Conservation (phyloP, 129 eudicot genomes). For the Dittrichia graveolens region DNA sequence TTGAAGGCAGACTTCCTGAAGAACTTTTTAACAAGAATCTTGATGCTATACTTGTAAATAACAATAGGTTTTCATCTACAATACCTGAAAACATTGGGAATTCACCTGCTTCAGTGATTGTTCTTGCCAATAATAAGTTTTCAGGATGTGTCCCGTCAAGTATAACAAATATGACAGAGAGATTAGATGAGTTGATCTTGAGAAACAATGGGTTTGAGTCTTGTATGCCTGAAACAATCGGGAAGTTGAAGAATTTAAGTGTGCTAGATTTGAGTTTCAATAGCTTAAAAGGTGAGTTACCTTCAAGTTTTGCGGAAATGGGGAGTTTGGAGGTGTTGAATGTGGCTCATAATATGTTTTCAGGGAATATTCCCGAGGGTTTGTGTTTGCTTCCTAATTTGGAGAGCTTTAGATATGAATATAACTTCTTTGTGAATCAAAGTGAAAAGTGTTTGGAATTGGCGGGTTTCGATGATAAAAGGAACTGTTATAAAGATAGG, state of each 20-base stretch:
- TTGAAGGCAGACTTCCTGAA: constrained; percentile 65
- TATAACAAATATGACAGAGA: constrained; percentile 53
- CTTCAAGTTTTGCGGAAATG: constrained; percentile 48
- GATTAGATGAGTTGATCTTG: constrained; percentile 50
- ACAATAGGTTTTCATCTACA: constrained; percentile 50
- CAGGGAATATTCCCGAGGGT: constrained; percentile 43
- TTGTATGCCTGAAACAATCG: constrained; percentile 59
- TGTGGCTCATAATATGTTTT: constrained; percentile 55
- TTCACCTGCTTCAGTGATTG: constrained; percentile 65
- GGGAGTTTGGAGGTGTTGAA: constrained; percentile 42
- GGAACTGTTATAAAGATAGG: constrained; percentile 53
- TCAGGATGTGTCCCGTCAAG: constrained; percentile 67
- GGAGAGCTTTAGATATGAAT: constrained; percentile 41
- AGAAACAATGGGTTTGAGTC: constrained; percentile 50
- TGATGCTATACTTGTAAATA: constrained; percentile 71
- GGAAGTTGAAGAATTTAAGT: constrained; percentile 51
- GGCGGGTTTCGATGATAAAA: constrained; percentile 38
- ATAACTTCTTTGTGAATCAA: constrained; percentile 54
- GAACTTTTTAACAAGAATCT: constrained; percentile 59
- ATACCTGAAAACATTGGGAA: constrained; percentile 65
- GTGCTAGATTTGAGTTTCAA: constrained; percentile 66
- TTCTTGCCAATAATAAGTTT: constrained; percentile 60
- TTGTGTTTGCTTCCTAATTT: constrained; percentile 57
- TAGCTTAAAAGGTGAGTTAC: constrained; percentile 50
- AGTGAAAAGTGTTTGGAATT: constrained; percentile 27